phyloP scores from a whole-genome alignment of 768 basidiomycete genomes.

The Cytidiella melzeri region DNA sequence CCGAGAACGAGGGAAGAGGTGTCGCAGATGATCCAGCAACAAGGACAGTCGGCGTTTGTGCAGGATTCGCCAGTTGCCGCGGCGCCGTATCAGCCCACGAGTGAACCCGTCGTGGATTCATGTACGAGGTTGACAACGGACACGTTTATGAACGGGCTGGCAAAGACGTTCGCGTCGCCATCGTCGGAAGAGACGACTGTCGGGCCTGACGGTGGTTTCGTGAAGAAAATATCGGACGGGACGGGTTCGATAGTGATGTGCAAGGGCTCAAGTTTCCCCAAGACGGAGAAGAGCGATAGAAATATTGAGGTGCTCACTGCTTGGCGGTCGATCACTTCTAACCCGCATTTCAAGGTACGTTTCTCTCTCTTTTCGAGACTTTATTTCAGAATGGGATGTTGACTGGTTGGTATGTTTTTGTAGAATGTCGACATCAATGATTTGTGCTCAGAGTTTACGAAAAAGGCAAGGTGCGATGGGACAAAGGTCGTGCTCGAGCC shows the following conservation, averaged over 20 bases:
- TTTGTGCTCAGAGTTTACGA: constrained; percentile 72
- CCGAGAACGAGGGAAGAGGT: constrained; percentile 54
- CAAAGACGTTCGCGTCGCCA: neutral
- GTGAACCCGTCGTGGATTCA: constrained; percentile 5
- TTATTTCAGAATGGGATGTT: too few species aligned
- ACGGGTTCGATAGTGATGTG: constrained; percentile 57
- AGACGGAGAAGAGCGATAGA: constrained; percentile 59
- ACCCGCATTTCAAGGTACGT: constrained; percentile 72
- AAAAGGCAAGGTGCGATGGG: constrained; percentile 80
- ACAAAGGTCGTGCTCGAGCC: constrained; percentile 73
- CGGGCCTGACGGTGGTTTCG: constrained; percentile 16
- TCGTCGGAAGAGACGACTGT: constrained; percentile 1
- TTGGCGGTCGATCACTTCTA: constrained; percentile 70
- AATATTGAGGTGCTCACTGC: constrained; percentile 77
- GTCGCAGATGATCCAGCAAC: constrained; percentile 39
- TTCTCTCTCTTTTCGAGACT: too few species aligned
- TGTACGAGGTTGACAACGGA: constrained; percentile 20
- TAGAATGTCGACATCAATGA: constrained; percentile 77
- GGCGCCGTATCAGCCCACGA: constrained; percentile 2
- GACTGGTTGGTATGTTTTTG: neutral
- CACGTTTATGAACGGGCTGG: constrained; percentile 7
- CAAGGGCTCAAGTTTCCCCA: constrained; percentile 61
- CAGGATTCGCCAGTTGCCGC: constrained; percentile 24
- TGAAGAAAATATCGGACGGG: constrained; percentile 33
- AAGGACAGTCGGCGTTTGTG: constrained; percentile 60